Conservation (phyloP, 2,329 filamentous ascomycete genomes). For the Botrytis deweyae region DNA sequence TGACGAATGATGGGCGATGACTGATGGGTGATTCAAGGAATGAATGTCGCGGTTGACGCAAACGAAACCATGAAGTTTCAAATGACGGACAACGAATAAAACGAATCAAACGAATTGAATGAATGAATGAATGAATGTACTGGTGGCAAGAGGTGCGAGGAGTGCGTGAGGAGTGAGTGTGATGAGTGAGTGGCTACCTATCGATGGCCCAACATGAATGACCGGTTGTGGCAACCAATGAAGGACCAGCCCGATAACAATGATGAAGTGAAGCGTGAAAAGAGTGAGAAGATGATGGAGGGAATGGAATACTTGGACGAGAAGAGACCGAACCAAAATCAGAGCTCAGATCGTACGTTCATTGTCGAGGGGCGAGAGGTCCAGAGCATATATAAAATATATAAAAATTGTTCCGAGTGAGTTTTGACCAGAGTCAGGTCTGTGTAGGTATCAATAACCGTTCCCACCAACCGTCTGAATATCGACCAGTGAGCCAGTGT, state of each 20-base stretch:
- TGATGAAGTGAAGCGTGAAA: constrained; percentile 7
- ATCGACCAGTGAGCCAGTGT: background rate
- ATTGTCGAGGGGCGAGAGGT: background rate
- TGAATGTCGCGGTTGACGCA: background rate
- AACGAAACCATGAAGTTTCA: background rate
- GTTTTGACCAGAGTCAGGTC: background rate
- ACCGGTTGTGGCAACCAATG: constrained; percentile 5
- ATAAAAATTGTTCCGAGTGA: background rate
- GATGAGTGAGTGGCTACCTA: constrained; percentile 7
- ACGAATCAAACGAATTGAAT: background rate
- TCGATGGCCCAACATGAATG: background rate
- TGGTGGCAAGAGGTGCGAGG: background rate
- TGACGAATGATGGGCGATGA: background rate
- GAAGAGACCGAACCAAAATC: background rate
- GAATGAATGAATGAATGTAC: no score
- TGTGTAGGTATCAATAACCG: no score
- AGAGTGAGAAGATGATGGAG: background rate
- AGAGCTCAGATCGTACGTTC: background rate
- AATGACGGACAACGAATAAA: background rate
- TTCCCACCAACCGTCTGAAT: background rate
- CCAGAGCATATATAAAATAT: background rate
- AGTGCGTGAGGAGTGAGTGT: background rate
- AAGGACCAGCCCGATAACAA: background rate
- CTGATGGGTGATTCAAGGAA: background rate
- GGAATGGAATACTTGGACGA: constrained; percentile 4